A percentile compares a stretch with the other conserved stretches of the same genome.
phyloP scores from a whole-genome alignment of 2,329 filamentous ascomycete species.

The Neophaeococcomyces mojaviensis region DNA sequence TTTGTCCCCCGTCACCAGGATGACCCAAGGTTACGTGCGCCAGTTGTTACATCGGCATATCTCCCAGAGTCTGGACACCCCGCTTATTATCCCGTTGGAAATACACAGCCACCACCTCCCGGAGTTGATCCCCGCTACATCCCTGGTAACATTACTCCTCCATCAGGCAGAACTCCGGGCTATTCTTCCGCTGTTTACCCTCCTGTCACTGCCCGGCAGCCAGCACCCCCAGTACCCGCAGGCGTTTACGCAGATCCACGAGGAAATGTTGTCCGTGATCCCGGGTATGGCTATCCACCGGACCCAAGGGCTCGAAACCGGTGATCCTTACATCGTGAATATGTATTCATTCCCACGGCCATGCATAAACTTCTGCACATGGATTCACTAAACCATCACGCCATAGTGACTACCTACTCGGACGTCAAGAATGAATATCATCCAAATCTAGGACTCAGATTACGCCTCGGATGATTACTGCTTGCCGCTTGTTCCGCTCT shows the following conservation, averaged over 20 bases:
- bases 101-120: constrained; percentile 14
- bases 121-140: constrained; percentile 19
- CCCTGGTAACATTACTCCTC: constrained; percentile 14
- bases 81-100: constrained; percentile 17
- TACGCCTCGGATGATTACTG: no score
- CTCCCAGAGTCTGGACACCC: constrained; percentile 16
- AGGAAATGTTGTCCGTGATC: constrained; percentile 6
- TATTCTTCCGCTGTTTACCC: constrained; percentile 15
- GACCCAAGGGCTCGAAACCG: constrained; percentile 6
- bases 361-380: no score
- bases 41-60: constrained; percentile 13
- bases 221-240: constrained; percentile 10
- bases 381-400: no score
- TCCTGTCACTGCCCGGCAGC: constrained; percentile 12
- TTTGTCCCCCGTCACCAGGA: constrained; percentile 1
- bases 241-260: constrained; percentile 2
- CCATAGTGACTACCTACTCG: no score
- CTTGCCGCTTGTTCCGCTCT: no score
- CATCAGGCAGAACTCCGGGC: constrained; percentile 14
- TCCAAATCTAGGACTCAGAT: no score
- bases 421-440: no score
- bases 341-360: no score
- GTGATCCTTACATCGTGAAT: not conserved
- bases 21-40: constrained; percentile 4
- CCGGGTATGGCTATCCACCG: constrained; percentile 4